Conservation (phyloP, 2,329 filamentous ascomycete genomes). For the Stachybotrys echinatus region DNA sequence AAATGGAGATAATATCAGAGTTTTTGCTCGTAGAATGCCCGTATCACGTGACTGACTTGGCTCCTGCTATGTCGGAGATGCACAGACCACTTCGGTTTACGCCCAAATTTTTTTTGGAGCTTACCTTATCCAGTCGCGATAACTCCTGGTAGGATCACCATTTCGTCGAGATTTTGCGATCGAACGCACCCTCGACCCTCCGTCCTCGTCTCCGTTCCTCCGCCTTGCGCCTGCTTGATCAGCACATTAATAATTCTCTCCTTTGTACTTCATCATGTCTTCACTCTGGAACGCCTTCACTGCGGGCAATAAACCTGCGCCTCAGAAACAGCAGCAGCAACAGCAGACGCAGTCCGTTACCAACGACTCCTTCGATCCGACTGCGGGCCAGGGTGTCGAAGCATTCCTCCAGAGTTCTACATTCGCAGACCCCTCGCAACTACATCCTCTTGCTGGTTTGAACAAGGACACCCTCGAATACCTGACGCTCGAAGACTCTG, state of each 20-base stretch:
- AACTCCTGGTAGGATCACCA: background rate
- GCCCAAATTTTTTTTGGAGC: conserved; percentile 12
- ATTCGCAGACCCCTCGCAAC: conserved; percentile 78
- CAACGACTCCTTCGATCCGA: conserved; percentile 61
- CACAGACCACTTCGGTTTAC: background rate
- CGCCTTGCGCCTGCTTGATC: conserved; percentile 1
- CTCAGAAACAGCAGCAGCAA: conserved; percentile 34
- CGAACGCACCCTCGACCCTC: conserved; percentile 11
- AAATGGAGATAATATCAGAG: too few relatives aligned
- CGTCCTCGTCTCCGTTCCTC: conserved; percentile 9
- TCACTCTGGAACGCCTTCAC: conserved; percentile 58
- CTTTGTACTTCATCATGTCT: conserved; percentile 37
- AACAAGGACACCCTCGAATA: conserved; percentile 94
- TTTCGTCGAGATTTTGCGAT: conserved; percentile 17
- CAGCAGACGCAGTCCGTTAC: conserved; percentile 20
- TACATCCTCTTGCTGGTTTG: conserved; percentile 90
- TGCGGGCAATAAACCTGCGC: conserved; percentile 47
- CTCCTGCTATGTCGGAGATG: background rate
- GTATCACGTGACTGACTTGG: background rate
- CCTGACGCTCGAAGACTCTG: conserved; percentile 86
- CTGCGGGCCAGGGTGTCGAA: conserved; percentile 72
- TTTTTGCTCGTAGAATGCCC: too few relatives aligned
- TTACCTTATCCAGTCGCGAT: background rate
- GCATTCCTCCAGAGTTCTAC: conserved; percentile 75
- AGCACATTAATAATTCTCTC: background rate